A percentile compares a stretch with the other conserved stretches of the same genome.
Conservation (phyloP, 208 protist genomes). For the Crithidia sp. region DNA sequence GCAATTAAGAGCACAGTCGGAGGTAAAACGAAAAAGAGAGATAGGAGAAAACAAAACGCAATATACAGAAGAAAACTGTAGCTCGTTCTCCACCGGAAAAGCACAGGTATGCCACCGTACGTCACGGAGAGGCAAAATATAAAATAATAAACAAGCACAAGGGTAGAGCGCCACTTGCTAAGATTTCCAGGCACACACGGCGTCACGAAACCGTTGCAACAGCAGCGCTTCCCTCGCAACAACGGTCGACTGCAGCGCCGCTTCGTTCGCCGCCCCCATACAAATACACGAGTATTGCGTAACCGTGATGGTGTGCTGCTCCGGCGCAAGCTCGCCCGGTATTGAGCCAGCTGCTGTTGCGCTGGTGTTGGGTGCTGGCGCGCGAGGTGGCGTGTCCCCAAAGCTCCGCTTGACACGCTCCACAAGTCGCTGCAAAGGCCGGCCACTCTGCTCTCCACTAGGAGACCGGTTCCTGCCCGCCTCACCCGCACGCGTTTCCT, state of each 20-base stretch:
- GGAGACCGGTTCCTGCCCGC: neutral
- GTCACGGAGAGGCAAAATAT: too few species aligned
- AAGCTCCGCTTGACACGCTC: neutral
- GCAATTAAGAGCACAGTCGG: neutral
- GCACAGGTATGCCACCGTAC: too few species aligned
- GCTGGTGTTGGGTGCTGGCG: neutral
- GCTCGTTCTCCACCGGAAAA: too few species aligned
- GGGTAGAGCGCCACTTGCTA: neutral
- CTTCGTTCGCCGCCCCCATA: too few species aligned
- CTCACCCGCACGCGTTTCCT: neutral
- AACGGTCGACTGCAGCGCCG: neutral
- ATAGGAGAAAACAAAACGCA: too few species aligned
- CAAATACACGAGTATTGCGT: slow-evolving; percentile 28
- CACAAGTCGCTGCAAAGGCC: neutral
- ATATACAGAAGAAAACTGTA: too few species aligned
- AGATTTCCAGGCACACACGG: slow-evolving; percentile 19
- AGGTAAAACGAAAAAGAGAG: slow-evolving; percentile 5
- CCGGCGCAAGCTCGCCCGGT: neutral
- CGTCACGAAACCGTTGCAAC: slow-evolving; percentile 26
- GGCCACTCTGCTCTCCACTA: too few species aligned
- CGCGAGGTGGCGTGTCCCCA: neutral
- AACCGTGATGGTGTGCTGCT: slow-evolving; percentile 3
- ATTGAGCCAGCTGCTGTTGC: neutral
- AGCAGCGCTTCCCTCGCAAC: slow-evolving; percentile 6
- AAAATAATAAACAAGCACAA: neutral